Base-by-base conservation (phyloP, 768 basidiomycete genomes). In the Lentinula lateritia region DNA sequence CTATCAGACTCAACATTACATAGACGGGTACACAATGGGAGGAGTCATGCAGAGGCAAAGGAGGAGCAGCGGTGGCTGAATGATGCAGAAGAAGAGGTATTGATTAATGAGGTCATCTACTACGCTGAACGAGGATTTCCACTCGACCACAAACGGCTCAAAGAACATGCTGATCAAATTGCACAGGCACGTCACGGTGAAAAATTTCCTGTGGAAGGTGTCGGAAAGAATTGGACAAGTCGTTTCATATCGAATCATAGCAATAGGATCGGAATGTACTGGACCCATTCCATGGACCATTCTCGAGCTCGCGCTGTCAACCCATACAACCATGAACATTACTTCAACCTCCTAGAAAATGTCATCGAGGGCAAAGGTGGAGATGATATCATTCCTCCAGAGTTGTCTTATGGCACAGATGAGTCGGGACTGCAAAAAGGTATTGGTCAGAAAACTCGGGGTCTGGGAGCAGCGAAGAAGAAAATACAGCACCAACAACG, bases 401-500 rank as follows among this genome's bases (percentile, higher is more conserved):
- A 39, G 6, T 39, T 39, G 38, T 9, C 38, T 9, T 39, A 39
- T 39, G 38, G 38, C 13, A 39, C 38, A 39, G 38, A 39, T 39
- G 38, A 39, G 38, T 8, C 6, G 7, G 38, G 38, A 13, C 38
- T 39, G 9, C 38, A 39, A 6, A 39, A 39, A 39, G 38, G 38
- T 13, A 39, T 39, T 39, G 13, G 38, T 8, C 38, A 39, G 38
- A 39, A 39, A 13, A 32, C 32, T 23, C 28, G 46, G 38, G 38
- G 38, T 8, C 38, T 39, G 36, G 66, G 69, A 12, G 58, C 60
- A 1, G 8, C n/a, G 23, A 55, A 59, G 52, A 63, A 64, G 28
- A 58, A 53, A 39, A 18, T 46, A 5, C 73, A 74, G 58, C 69
- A 79, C 67, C 74, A 77, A 64, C 75, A 76, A 61, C 41, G 63